Evolutionary conservation across 345 rosid species (phyloP).

Genomic region (Triadica sebifera): DNA sequence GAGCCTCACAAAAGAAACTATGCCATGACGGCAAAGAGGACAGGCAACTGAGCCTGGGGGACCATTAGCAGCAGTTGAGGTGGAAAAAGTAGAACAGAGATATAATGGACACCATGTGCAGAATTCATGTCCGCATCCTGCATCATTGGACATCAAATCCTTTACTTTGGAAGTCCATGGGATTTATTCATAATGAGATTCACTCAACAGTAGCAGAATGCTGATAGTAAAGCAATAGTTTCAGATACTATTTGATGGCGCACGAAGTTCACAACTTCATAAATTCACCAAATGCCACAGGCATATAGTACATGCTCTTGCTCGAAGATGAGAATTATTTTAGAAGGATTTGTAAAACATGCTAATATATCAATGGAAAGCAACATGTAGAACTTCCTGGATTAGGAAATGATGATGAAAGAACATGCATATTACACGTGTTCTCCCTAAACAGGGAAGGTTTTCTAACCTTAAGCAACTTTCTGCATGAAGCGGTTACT

Average conservation of each 20-base stretch:
- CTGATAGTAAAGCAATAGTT: neutral
- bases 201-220: neutral
- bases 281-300: neutral
- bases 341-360: neutral
- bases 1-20: constrained; percentile 71
- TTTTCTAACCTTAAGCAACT: too few relatives aligned
- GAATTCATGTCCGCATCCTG: constrained; percentile 92
- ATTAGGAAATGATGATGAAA: neutral
- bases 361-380: neutral
- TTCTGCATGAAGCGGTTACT: too few relatives aligned
- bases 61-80: constrained; percentile 46
- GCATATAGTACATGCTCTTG: neutral
- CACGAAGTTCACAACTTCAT: neutral
- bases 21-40: constrained; percentile 88
- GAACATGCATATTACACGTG: neutral
- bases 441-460: neutral
- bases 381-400: neutral
- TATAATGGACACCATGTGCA: constrained; percentile 82
- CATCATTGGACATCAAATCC: constrained; percentile 9
- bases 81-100: constrained; percentile 67
- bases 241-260: neutral
- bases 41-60: constrained; percentile 78
- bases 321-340: neutral
- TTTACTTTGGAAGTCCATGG: neutral
- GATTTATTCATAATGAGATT: neutral